phyloP scores from a whole-genome alignment of 164 flowering plant species.

The Akebia trifoliata region DNA sequence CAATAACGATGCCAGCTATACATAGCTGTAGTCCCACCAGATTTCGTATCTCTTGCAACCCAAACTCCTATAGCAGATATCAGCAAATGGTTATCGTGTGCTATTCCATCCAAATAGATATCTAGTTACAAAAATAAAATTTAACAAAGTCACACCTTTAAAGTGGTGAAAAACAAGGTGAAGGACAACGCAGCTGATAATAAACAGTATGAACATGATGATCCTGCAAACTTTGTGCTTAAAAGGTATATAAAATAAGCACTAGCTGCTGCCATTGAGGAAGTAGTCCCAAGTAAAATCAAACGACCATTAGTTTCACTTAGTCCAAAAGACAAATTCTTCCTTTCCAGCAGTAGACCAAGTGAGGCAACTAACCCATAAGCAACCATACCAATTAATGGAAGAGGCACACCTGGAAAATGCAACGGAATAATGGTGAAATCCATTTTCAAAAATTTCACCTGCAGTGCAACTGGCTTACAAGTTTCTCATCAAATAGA shows the following conservation, averaged over 20 bases:
- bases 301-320: constrained; percentile 50
- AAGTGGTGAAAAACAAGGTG: constrained; percentile 54
- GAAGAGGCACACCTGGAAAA: constrained; percentile 90
- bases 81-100: constrained; percentile 1
- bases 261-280: constrained; percentile 91
- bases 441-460: constrained; percentile 23
- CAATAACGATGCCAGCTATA: constrained; percentile 55
- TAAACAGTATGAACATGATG: constrained; percentile 74
- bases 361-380: constrained; percentile 66
- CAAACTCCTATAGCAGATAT: constrained; percentile 47
- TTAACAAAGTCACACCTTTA: constrained; percentile 49
- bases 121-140: neutral
- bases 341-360: constrained; percentile 49
- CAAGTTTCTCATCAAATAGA: neutral
- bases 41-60: constrained; percentile 51
- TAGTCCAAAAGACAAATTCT: constrained; percentile 45
- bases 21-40: constrained; percentile 46
- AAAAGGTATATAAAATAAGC: constrained; percentile 77
- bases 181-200: constrained; percentile 64
- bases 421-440: constrained; percentile 27
- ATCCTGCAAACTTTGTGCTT: constrained; percentile 62
- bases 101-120: neutral
- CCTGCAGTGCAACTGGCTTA: constrained; percentile 16
- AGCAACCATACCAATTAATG: constrained; percentile 76
- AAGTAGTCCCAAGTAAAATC: constrained; percentile 58